phyloP scores from a whole-genome alignment of 2,329 filamentous ascomycete species.

The Fusarium zealandicum region DNA sequence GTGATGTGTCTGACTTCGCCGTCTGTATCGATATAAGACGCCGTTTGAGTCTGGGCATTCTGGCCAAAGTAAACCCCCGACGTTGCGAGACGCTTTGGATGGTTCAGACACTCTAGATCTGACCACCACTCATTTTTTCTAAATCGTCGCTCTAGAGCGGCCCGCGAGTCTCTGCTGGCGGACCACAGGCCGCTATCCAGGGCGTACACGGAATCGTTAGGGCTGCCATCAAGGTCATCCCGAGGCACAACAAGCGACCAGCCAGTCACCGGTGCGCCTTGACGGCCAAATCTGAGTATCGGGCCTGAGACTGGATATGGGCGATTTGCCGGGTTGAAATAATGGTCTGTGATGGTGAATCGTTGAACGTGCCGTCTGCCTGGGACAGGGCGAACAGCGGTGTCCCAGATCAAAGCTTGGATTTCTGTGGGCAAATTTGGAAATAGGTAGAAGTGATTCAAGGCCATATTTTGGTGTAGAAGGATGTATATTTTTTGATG shows the following conservation, averaged over 20 bases:
- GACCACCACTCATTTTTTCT: constrained; percentile 29
- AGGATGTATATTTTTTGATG: no score
- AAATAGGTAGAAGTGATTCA: constrained; percentile 10
- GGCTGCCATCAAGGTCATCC: neutral
- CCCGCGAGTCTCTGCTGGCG: constrained; percentile 12
- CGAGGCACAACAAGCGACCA: constrained; percentile 6
- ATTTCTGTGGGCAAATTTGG: constrained; percentile 12
- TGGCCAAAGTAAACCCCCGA: neutral
- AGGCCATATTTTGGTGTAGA: neutral
- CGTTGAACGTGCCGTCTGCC: constrained; percentile 20
- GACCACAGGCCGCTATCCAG: constrained; percentile 23
- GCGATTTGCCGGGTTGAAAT: neutral
- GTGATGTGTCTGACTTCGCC: constrained; percentile 5
- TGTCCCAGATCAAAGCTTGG: constrained; percentile 20
- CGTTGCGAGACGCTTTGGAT: neutral
- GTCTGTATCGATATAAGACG: constrained; percentile 4
- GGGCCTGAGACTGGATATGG: neutral
- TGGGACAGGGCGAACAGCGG: constrained; percentile 3
- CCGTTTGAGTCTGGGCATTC: neutral
- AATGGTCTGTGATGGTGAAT: constrained; percentile 14
- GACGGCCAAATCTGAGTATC: neutral
- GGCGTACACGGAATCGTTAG: constrained; percentile 22
- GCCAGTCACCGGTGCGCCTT: neutral
- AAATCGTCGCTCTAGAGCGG: constrained; percentile 17
- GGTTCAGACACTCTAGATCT: neutral